Evolutionary conservation across 495 filamentous ascomycete genomes (phyloP).

Genomic region (Penicillium robsamsonii): DNA sequence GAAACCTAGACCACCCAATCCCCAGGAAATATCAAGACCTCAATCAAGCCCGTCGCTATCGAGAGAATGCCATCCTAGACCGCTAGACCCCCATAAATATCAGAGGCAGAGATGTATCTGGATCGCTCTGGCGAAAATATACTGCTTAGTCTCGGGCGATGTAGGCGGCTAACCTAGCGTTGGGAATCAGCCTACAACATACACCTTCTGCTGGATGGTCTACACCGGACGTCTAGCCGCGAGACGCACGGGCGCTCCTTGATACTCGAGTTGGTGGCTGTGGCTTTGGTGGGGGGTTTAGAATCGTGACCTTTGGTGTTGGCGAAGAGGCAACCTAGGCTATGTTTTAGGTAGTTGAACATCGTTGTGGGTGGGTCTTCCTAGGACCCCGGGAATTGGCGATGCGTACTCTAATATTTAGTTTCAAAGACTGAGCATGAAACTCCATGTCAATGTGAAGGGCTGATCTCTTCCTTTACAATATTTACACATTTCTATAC

Average conservation of each 20-base stretch:
- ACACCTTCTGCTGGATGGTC: constrained; percentile 43
- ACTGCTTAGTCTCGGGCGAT: constrained; percentile 35
- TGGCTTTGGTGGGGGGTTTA: too few relatives aligned
- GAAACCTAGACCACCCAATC: constrained; percentile 36
- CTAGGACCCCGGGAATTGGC: not conserved
- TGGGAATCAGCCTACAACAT: constrained; percentile 46
- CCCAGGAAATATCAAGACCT: constrained; percentile 27
- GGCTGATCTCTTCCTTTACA: not conserved
- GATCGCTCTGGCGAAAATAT: constrained; percentile 50
- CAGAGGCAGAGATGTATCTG: constrained; percentile 48
- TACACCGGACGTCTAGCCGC: constrained; percentile 20
- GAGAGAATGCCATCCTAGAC: constrained; percentile 46
- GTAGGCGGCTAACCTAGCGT: constrained; percentile 39
- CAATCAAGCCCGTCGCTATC: constrained; percentile 27
- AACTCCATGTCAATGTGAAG: not conserved
- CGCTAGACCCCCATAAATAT: constrained; percentile 49
- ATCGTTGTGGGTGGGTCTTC: too few relatives aligned
- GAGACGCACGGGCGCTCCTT: constrained; percentile 37
- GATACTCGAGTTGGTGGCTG: too few relatives aligned
- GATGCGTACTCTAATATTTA: not conserved
- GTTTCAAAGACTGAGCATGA: not conserved
- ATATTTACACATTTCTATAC: not conserved
- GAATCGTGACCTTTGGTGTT: not conserved
- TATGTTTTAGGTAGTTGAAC: constrained; percentile 38
- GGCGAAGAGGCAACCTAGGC: constrained; percentile 13